Evolutionary conservation across 2,329 filamentous ascomycete species (phyloP), one percentile per base, ranked within the genome.

Genomic region (Talaromyces sp.): DNA sequence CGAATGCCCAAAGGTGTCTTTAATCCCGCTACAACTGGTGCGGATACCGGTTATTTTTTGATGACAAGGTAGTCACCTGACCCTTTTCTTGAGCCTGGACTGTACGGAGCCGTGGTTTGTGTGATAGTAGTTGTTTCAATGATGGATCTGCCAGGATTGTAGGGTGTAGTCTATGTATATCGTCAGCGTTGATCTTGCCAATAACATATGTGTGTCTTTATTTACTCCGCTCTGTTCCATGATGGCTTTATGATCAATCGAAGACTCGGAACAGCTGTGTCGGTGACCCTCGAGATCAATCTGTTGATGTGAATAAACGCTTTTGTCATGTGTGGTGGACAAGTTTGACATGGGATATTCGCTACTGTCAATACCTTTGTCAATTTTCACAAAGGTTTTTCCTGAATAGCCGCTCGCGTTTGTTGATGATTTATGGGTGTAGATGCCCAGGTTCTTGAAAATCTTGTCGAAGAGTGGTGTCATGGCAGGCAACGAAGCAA

Each of bases 381-480:
- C 14, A 5, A 38, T 38, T n/a, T 38, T 38, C 4, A 38, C 17
- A n/a, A 38, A 38, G 17, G 14, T 5, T n/a, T 38, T 38, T 38
- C 6, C 9, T 38, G 35, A 9, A n/a, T 38, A n/a, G 14, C 17
- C 7, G 35, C 13, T 38, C 14, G 27, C 10, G 29, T 29, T 29
- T 31, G 9, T n/a, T 56, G 41, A 19, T n/a, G 35, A 27, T 61
- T 54, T 58, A 27, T 62, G 50, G 21, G 50, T 58, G n/a, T 58
- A 41, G 26, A 56, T 13, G 21, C 55, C 56, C 13, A 62, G n/a
- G 9, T 51, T 56, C 17, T 41, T 55, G 14, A 58, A 17, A 31
- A 62, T 53, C 43, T 50, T 62, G 46, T n/a, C 35, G 6, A 38
- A 7, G 8, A 38, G 35, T 8, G 35, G 35, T 38, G 35, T 17